phyloP scores from a whole-genome alignment of 1,139 yeast genomes.

The Candida frijolesensis region DNA sequence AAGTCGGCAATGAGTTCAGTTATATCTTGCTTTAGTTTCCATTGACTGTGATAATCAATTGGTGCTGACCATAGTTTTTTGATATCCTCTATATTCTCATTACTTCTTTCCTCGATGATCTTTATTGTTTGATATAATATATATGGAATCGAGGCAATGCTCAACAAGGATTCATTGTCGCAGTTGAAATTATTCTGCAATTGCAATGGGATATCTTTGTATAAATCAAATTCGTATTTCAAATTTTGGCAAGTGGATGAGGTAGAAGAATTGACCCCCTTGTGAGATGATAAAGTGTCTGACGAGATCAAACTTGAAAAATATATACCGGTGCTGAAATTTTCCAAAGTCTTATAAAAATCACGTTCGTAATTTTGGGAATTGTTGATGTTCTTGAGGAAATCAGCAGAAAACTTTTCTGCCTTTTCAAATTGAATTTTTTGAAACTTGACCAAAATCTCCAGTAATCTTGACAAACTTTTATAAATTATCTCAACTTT shows the following conservation, averaged over 20 bases:
- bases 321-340: conserved; percentile 43
- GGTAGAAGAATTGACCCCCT: neutral
- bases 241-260: conserved; percentile 39
- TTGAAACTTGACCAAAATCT: conserved; percentile 32
- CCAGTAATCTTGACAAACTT: conserved; percentile 40
- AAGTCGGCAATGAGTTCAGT: conserved; percentile 26
- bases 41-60: conserved; percentile 34
- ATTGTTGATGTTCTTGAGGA: conserved; percentile 28
- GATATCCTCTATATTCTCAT: conserved; percentile 10
- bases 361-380: conserved; percentile 33
- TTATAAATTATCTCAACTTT: conserved; percentile 39
- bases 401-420: conserved; percentile 28
- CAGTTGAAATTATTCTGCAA: conserved; percentile 17
- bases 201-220: conserved; percentile 46
- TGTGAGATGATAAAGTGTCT: conserved; percentile 20
- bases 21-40: conserved; percentile 38
- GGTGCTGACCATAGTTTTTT: conserved; percentile 33
- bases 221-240: conserved; percentile 41
- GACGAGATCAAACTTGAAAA: conserved; percentile 40
- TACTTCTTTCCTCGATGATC: conserved; percentile 22
- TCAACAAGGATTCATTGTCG: conserved; percentile 19
- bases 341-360: conserved; percentile 24
- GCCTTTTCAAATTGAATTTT: conserved; percentile 30
- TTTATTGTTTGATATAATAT: conserved; percentile 30
- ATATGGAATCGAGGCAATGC: conserved; percentile 37